Percentiles rank a stretch among this genome's conserved stretches.
Conservation (phyloP, 2,329 filamentous ascomycete species). For the Albifimbria verrucaria region DNA sequence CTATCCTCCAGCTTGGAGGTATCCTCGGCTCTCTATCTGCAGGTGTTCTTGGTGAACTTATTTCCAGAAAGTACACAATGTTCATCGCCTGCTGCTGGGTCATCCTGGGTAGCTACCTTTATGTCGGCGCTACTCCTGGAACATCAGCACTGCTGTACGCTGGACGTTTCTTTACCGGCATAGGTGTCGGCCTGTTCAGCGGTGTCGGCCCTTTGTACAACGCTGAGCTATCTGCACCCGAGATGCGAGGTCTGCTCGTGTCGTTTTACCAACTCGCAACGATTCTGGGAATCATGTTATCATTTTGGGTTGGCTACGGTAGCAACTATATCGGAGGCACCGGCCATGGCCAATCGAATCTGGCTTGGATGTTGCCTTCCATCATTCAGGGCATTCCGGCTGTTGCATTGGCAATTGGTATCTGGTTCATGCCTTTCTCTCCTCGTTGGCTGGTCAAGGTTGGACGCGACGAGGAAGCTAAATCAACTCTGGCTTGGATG, state of each 20-base stretch:
- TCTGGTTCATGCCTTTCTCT: slow-evolving; percentile 77
- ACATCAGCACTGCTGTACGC: slow-evolving; percentile 38
- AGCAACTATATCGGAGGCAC: slow-evolving; percentile 46
- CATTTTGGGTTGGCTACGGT: slow-evolving; percentile 44
- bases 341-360: slow-evolving; percentile 37
- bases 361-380: slow-evolving; percentile 42
- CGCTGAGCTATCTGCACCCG: slow-evolving; percentile 55
- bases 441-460: slow-evolving; percentile 75
- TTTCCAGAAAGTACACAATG: slow-evolving; percentile 47
- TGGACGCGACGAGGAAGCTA: slow-evolving; percentile 64
- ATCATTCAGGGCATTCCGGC: slow-evolving; percentile 42
- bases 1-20: slow-evolving; percentile 41
- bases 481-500: slow-evolving; percentile 52
- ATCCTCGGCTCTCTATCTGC: slow-evolving; percentile 39
- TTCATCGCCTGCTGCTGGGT: slow-evolving; percentile 40
- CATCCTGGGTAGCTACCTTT: slow-evolving; percentile 36
- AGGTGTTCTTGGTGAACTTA: slow-evolving; percentile 41
- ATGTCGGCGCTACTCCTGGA: slow-evolving; percentile 33
- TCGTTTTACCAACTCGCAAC: slow-evolving; percentile 64
- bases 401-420: slow-evolving; percentile 60
- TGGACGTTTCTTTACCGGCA: slow-evolving; percentile 42
- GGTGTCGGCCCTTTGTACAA: slow-evolving; percentile 41
- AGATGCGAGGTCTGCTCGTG: slow-evolving; percentile 64
- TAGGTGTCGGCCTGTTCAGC: slow-evolving; percentile 41
- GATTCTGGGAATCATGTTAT: slow-evolving; percentile 52